Conservation (phyloP, 139 green algal genomes). For the Chlamydomonas urium region DNA sequence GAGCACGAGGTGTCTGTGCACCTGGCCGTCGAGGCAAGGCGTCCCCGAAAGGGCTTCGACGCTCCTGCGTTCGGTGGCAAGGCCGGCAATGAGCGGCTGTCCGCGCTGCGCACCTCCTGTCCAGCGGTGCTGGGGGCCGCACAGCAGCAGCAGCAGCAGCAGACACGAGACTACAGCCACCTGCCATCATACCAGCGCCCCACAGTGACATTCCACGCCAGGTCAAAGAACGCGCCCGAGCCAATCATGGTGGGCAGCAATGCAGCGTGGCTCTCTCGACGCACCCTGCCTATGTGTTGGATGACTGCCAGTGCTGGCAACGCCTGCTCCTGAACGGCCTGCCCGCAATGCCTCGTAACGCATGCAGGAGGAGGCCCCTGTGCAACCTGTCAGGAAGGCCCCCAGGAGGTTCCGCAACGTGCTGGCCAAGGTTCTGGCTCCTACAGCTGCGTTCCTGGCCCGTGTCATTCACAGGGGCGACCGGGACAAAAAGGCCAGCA, state of each 20-base stretch:
- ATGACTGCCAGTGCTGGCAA: too few species aligned
- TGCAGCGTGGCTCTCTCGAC: too few species aligned
- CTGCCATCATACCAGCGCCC: conserved; percentile 28
- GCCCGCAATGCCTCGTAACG: background rate
- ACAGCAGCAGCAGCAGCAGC: background rate
- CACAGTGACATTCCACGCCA: conserved; percentile 19
- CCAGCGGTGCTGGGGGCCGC: background rate
- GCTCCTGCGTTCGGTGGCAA: background rate
- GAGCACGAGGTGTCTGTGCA: background rate
- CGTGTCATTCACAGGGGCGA: conserved; percentile 17
- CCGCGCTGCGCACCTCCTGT: background rate
- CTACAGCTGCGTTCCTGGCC: conserved; percentile 36
- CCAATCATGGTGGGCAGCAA: background rate
- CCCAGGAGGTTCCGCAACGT: conserved; percentile 12
- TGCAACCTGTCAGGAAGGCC: background rate
- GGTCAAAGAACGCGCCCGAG: background rate
- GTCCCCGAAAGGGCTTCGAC: too few species aligned
- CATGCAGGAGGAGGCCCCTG: background rate
- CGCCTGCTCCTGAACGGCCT: too few species aligned
- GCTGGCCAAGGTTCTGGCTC: conserved; percentile 27
- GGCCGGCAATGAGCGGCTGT: background rate
- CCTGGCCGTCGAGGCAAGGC: too few species aligned
- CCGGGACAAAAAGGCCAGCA: background rate
- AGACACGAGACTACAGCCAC: background rate
- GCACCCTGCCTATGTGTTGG: too few species aligned